phyloP scores from a whole-genome alignment of 306 rosid genomes.

The Citrullus amarus region DNA sequence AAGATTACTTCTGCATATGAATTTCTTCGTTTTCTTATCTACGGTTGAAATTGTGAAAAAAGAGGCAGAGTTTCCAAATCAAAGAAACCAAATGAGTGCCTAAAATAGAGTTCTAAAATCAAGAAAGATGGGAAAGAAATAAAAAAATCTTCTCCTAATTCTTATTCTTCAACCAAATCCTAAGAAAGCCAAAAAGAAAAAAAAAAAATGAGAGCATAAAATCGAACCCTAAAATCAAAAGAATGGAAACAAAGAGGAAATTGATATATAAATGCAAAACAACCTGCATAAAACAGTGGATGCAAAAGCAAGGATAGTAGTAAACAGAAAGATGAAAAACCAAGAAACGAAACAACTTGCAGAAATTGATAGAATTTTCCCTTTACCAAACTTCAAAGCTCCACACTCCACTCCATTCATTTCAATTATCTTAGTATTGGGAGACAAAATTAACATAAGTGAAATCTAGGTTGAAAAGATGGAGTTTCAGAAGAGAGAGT shows the following conservation, averaged over 20 bases:
- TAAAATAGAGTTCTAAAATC: no score
- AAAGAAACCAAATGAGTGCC: no score
- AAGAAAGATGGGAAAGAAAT: background rate
- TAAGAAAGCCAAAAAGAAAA: background rate
- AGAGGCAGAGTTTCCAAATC: no score
- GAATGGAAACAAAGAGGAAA: background rate
- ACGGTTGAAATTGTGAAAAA: no score
- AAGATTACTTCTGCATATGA: no score
- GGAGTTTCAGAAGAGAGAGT: background rate
- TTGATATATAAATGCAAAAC: background rate
- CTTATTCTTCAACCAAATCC: background rate
- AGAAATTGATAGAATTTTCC: background rate
- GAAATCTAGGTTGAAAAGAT: background rate
- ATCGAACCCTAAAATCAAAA: background rate
- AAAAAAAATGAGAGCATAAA: background rate
- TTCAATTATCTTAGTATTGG: background rate
- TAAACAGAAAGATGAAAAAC: background rate
- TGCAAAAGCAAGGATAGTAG: background rate
- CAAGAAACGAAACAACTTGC: background rate
- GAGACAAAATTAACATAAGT: background rate
- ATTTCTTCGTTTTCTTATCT: no score
- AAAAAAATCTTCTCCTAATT: background rate
- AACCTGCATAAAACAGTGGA: background rate
- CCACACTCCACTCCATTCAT: background rate
- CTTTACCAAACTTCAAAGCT: background rate